A percentile compares a stretch with the other conserved stretches of the same genome.
Conservation (phyloP, 2,329 filamentous ascomycete genomes). For the Neophaeococcomyces mojaviensis region DNA sequence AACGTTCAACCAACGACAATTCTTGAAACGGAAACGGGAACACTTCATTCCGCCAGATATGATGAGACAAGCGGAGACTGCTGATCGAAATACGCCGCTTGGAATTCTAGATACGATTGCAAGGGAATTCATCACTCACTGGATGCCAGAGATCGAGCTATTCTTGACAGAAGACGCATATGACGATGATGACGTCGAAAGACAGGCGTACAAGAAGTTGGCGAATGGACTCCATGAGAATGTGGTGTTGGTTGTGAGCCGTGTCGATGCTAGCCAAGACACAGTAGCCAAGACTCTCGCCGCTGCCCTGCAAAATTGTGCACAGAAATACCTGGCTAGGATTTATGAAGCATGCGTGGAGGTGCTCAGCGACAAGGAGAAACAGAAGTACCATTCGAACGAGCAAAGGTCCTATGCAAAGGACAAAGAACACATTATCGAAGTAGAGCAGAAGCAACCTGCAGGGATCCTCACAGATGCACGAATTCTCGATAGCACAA, state of each 20-base stretch:
- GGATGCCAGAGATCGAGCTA: slow-evolving; percentile 2
- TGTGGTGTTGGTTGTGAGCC: background rate
- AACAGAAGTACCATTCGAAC: background rate
- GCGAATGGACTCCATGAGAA: background rate
- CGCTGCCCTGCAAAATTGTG: background rate
- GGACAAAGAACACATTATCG: background rate
- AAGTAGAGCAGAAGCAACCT: background rate
- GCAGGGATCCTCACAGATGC: background rate
- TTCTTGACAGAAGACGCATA: background rate
- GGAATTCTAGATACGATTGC: slow-evolving; percentile 3
- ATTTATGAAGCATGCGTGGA: slow-evolving; percentile 1
- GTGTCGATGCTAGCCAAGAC: background rate
- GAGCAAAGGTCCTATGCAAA: too few relatives aligned
- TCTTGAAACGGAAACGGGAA: background rate
- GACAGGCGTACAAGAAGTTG: background rate
- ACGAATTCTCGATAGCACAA: background rate
- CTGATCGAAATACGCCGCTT: background rate
- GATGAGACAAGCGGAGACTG: background rate
- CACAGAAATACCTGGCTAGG: background rate
- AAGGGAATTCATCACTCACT: background rate
- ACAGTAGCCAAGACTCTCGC: background rate
- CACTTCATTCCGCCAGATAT: background rate
- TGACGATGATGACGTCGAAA: background rate
- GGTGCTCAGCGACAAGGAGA: background rate
- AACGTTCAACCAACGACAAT: slow-evolving; percentile 1